A percentile compares a stretch with the other conserved stretches of the same genome.
phyloP scores from a whole-genome alignment of 2,329 filamentous ascomycete species.

The Fusarium marasasianum region DNA sequence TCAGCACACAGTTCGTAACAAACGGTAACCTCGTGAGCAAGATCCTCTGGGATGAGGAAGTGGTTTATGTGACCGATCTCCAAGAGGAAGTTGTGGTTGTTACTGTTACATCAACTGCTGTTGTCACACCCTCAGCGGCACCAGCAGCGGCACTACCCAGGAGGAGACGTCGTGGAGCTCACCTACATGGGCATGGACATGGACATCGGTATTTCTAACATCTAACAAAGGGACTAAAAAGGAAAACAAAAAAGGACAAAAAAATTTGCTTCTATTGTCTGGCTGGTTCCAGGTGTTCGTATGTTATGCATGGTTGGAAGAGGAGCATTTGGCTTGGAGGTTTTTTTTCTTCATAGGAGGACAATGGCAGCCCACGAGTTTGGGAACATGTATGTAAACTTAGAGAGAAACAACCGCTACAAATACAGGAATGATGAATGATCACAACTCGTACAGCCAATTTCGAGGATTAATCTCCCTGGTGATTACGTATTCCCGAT shows the following conservation, averaged over 20 bases:
- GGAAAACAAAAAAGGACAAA: conserved; percentile 19
- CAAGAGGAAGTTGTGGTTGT: conserved; percentile 54
- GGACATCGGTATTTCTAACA: conserved; percentile 41
- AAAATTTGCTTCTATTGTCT: conserved; percentile 40
- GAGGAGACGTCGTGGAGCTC: conserved; percentile 44
- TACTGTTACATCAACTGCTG: conserved; percentile 47
- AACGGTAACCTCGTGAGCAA: conserved; percentile 61
- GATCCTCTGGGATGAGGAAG: conserved; percentile 65
- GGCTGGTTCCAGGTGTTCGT: conserved; percentile 50
- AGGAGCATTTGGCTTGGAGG: conserved; percentile 48
- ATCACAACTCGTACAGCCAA: conserved; percentile 30
- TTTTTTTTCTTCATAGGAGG: conserved; percentile 48
- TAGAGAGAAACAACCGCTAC: conserved; percentile 43
- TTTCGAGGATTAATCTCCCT: conserved; percentile 25
- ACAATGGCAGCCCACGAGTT: conserved; percentile 45
- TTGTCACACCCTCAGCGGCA: conserved; percentile 26
- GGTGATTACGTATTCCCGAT: conserved; percentile 11
- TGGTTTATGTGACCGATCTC: conserved; percentile 62
- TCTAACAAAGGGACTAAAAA: conserved; percentile 18
- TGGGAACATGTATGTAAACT: conserved; percentile 49
- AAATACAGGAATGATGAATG: conserved; percentile 46
- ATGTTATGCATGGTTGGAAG: conserved; percentile 48
- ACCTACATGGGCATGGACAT: conserved; percentile 53
- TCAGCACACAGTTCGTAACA: conserved; percentile 64
- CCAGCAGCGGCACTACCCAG: conserved; percentile 5